Conservation (phyloP, 768 basidiomycete genomes). For the Chalciporus chontae region DNA sequence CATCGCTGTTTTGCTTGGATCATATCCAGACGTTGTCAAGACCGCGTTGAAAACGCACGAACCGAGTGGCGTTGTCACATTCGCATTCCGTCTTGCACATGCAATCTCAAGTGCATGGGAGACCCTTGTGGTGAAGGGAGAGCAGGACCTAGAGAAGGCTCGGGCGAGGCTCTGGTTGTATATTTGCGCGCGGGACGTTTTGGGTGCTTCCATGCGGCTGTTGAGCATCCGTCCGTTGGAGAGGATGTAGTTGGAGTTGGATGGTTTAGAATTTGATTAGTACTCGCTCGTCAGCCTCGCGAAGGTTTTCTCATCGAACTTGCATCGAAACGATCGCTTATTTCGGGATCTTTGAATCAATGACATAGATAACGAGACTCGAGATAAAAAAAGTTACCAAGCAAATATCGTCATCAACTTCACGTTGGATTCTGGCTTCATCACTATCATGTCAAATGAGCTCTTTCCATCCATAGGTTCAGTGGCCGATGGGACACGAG, state of each 20-base stretch:
- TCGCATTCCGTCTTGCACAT: slow-evolving; percentile 81
- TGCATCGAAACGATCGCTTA: background rate
- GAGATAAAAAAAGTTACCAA: background rate
- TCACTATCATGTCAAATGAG: background rate
- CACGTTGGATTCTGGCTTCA: background rate
- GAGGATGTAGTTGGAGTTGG: slow-evolving; percentile 66
- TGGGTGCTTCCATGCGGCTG: slow-evolving; percentile 81
- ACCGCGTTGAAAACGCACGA: slow-evolving; percentile 82
- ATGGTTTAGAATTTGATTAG: background rate
- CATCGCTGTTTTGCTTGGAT: slow-evolving; percentile 80
- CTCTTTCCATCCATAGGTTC: background rate
- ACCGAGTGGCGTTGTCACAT: slow-evolving; percentile 90
- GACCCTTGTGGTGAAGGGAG: slow-evolving; percentile 79
- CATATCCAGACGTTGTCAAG: slow-evolving; percentile 90
- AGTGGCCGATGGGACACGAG: background rate
- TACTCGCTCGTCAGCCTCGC: background rate
- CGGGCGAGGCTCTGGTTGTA: slow-evolving; percentile 87
- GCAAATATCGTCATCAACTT: background rate
- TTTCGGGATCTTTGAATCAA: background rate
- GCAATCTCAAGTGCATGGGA: slow-evolving; percentile 94
- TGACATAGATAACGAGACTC: too few species aligned
- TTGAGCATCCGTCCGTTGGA: slow-evolving; percentile 88
- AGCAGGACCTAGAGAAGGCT: slow-evolving; percentile 72
- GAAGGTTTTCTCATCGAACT: background rate
- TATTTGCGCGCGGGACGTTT: slow-evolving; percentile 84